Evolutionary conservation across 177 flowering plant species (phyloP), one percentile per base, ranked within the genome.

Genomic region (Tripterygium wilfordii): DNA sequence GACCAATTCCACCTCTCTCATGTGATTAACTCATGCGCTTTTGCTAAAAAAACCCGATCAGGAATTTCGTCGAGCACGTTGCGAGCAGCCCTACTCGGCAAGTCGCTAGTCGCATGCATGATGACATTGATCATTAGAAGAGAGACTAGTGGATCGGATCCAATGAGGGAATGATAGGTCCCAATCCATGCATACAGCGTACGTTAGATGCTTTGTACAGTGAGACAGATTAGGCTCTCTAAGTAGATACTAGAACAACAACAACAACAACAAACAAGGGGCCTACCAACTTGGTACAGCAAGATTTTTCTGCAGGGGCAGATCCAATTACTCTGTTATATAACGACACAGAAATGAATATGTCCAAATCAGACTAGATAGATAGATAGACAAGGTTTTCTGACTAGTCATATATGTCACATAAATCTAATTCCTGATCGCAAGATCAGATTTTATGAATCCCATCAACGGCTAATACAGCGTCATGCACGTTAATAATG

Each of bases 141-240:
- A n/a, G n/a, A n/a, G n/a, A n/a, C n/a, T n/a, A n/a, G n/a, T n/a
- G n/a, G n/a, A n/a, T n/a, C n/a, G n/a, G n/a, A n/a, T n/a, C n/a
- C n/a, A n/a, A n/a, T n/a, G n/a, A n/a, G n/a, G n/a, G 21, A 41
- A 42, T 53, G 63, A 58, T 22, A 32, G 50, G 67, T 64, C 72
- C 56, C 45, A 48, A 56, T 61, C 68, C 54, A 42, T 49, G 54
- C 68, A 61, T 51, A n/a, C n/a, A n/a, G n/a, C n/a, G 16, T 18
- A 19, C 17, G 39, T 13, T 12, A 8, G 2, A 36, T 47, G 36
- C 46, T 37, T 42, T 28, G 53, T 28, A 45, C 45, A 58, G 9
- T 36, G 35, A 53, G 49, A 56, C 53, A 60, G 43, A 45, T n/a
- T 35, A 36, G 36, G 24, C 8, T 13, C 55, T 15, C 60, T 42